A percentile compares a stretch with the other conserved stretches of the same genome.
These are phyloP conservation scores for Reticulomyxa filosa DNA, from an alignment of 78 protist species.

Conservation along the genomic window DNA sequence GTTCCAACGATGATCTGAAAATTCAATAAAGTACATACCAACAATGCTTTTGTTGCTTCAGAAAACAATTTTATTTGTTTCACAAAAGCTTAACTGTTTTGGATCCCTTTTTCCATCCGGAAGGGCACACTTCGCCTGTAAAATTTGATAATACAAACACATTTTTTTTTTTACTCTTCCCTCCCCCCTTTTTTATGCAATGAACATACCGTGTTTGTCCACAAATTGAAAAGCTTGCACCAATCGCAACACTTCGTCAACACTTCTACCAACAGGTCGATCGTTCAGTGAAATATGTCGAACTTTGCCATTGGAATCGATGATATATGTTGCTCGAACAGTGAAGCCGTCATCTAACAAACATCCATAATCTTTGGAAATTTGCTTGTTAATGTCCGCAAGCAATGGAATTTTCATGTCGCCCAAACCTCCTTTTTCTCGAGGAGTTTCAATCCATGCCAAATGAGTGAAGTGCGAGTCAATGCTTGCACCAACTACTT, in stretches of 20 bases:
- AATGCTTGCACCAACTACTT: conserved; percentile 46
- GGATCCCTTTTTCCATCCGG: conserved; percentile 15
- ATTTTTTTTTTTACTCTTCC: too few species aligned
- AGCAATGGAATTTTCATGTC: conserved; percentile 60
- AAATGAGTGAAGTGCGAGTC: conserved; percentile 65
- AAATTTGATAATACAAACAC: too few species aligned
- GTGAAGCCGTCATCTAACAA: background rate
- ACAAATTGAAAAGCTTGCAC: background rate
- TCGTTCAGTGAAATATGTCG: conserved; percentile 57
- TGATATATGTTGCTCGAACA: conserved; percentile 27
- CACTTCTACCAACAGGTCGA: conserved; percentile 65
- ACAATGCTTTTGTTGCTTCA: too few species aligned
- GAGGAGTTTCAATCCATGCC: conserved; percentile 75
- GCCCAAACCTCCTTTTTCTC: conserved; percentile 62
- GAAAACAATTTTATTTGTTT: too few species aligned
- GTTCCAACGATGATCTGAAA: too few species aligned
- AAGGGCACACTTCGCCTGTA: conserved; percentile 19
- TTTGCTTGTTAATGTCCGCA: conserved; percentile 52
- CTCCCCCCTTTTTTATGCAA: too few species aligned
- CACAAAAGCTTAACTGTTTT: conserved; percentile 35
- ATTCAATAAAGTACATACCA: too few species aligned
- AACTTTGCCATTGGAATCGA: conserved; percentile 40
- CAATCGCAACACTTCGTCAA: conserved; percentile 29
- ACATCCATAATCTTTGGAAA: conserved; percentile 41
- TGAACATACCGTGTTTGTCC: conserved; percentile 1